A percentile compares a stretch with the other conserved stretches of the same genome.
Evolutionary conservation across 306 rosid species (phyloP).

Genomic region (Vigna radiata): DNA sequence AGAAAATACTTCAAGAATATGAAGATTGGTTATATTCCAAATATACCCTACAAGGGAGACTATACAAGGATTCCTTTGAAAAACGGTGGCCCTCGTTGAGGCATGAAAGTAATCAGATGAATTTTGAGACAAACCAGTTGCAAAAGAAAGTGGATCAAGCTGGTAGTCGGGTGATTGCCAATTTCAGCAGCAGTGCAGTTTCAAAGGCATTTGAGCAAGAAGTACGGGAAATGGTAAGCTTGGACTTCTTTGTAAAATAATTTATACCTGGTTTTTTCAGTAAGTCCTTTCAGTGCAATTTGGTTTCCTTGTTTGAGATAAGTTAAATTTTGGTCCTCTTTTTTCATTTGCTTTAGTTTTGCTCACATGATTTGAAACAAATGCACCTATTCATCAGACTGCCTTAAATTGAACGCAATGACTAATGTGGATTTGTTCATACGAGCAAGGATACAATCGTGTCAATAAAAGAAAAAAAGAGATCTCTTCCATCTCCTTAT

Average conservation of each 20-base stretch:
- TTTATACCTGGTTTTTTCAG: not conserved
- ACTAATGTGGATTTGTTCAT: conserved; percentile 12
- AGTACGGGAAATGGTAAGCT: conserved; percentile 81
- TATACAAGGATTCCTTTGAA: conserved; percentile 72
- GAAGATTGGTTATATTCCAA: conserved; percentile 69
- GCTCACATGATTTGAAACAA: conserved; percentile 19
- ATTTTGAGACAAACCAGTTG: conserved; percentile 60
- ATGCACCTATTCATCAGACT: not conserved
- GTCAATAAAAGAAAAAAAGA: no score
- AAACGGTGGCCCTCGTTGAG: conserved; percentile 67
- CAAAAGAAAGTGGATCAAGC: conserved; percentile 63
- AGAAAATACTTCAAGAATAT: conserved; percentile 82
- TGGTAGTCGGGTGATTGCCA: conserved; percentile 66
- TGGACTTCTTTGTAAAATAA: conserved; percentile 34
- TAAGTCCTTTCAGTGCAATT: not conserved
- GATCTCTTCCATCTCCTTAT: not conserved
- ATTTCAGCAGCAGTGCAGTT: conserved; percentile 74
- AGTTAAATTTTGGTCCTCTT: conserved; percentile 16
- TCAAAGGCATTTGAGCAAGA: conserved; percentile 80
- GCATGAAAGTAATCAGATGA: conserved; percentile 54
- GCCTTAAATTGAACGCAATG: conserved; percentile 3
- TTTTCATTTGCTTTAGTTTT: conserved; percentile 19
- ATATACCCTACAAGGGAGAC: conserved; percentile 68
- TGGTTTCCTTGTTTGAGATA: not conserved
- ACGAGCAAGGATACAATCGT: no score